A percentile compares a stretch with the other conserved stretches of the same genome.
Conservation (phyloP, 768 basidiomycete genomes). For the Hericium alpestre region DNA sequence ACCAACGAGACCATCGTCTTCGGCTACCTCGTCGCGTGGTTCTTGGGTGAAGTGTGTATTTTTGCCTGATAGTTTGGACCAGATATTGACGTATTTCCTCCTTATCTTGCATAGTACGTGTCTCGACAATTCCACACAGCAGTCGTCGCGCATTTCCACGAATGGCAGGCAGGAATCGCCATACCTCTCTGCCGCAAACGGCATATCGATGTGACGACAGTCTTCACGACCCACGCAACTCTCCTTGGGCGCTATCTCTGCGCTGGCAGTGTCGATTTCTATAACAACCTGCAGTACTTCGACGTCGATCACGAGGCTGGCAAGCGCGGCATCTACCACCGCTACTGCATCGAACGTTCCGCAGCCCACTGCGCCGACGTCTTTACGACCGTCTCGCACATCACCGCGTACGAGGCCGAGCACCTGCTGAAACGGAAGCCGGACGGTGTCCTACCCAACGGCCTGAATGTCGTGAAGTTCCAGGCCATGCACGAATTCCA, state of each 20-base stretch:
- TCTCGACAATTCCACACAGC: constrained; percentile 72
- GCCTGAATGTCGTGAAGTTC: constrained; percentile 97
- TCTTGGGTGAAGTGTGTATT: constrained; percentile 84
- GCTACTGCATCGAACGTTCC: constrained; percentile 95
- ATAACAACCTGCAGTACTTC: constrained; percentile 99
- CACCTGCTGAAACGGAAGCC: constrained; percentile 95
- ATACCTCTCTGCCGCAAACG: constrained; percentile 92
- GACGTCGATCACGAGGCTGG: constrained; percentile 99
- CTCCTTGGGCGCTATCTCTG: constrained; percentile 97
- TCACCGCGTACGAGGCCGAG: constrained; percentile 95
- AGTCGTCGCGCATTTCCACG: constrained; percentile 96
- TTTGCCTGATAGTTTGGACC: not conserved
- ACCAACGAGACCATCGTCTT: constrained; percentile 98
- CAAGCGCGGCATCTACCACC: constrained; percentile 96
- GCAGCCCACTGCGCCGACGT: constrained; percentile 94
- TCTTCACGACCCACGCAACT: constrained; percentile 98
- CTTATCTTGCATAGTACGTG: constrained; percentile 47
- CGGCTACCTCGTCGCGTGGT: constrained; percentile 98
- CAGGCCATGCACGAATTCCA: constrained; percentile 99
- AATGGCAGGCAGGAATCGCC: constrained; percentile 97
- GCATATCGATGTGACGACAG: constrained; percentile 95
- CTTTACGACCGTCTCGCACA: constrained; percentile 96
- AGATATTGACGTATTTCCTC: constrained; percentile 3
- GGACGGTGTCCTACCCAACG: constrained; percentile 94
- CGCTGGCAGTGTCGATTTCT: constrained; percentile 96